Evolutionary conservation across 371 early-diverging fungal genomes (phyloP), one percentile per base, ranked within the genome.

Genomic region (Dichotomocladium elegans): DNA sequence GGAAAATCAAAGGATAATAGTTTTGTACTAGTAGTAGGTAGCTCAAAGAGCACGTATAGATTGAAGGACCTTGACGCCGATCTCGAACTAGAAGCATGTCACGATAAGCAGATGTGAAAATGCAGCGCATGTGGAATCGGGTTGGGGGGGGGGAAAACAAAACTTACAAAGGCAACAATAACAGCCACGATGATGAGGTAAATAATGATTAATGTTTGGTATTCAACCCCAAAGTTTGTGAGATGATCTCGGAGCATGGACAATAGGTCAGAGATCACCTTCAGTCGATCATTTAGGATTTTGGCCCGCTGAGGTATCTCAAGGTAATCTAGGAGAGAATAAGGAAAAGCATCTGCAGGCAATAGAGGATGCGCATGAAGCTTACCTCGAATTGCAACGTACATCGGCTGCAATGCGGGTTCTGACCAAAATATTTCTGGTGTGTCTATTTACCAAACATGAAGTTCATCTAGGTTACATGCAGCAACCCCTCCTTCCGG

Each of bases 291-390:
- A 53, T 93, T 93, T 60, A 93, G 55, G 22, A 93, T 77, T 54
- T 91, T 85, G n/a, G 84, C 85, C 11, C 93, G 80, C 58, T 92
- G 92, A 22, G 87, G 77, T 51, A 93, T 89, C 60, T 93, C 94
- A 9, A 92, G 69, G 55, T 84, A 84, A 25, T 74, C 80, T 73
- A 63, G 40, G 41, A 1, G 9, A 54, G 19, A 4, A 24, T 41
- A 29, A n/a, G n/a, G n/a, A n/a, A n/a, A n/a, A n/a, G n/a, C n/a
- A n/a, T n/a, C 4, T 47, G 25, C 17, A 5, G 0, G 4, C 0
- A 15, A 37, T 12, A 14, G 21, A 37, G 37, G 21, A 37, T n/a
- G 21, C n/a, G n/a, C 17, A 17, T 37, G 15, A 17, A 3, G 9
- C 26, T 24, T 65, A 63, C 70, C 65, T 66, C 74, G 37, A 14